These are phyloP conservation scores for Penicillium sp. DNA, from an alignment of 2,329 filamentous ascomycete genomes.

Conservation along the genomic window DNA sequence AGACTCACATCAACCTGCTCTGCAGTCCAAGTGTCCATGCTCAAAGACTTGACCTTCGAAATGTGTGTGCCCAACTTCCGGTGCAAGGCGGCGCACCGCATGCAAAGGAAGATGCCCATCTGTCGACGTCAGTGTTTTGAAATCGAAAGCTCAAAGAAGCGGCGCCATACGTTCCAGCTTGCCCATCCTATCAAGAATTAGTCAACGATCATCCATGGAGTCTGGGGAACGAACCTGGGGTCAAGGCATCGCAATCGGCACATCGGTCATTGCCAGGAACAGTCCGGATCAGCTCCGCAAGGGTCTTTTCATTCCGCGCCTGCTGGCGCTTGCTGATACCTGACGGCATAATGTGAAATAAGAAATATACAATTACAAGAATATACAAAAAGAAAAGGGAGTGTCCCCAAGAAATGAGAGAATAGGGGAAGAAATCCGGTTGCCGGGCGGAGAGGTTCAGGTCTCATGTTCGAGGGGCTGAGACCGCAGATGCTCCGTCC, in stretches of 20 bases:
- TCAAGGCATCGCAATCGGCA: conserved; percentile 88
- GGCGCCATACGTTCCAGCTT: conserved; percentile 82
- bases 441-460: conserved; percentile 12
- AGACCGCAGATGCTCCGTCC: background rate
- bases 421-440: conserved; percentile 15
- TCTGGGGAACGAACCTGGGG: conserved; percentile 70
- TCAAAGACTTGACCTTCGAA: conserved; percentile 97
- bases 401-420: conserved; percentile 13
- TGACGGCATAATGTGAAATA: conserved; percentile 61
- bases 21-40: conserved; percentile 95
- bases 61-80: conserved; percentile 97
- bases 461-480: conserved; percentile 5
- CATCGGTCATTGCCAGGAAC: conserved; percentile 89
- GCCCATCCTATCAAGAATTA: conserved; percentile 72
- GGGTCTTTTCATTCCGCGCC: conserved; percentile 88
- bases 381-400: conserved; percentile 15
- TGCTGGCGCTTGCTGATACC: conserved; percentile 93
- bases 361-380: conserved; percentile 22
- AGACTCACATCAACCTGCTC: conserved; percentile 89
- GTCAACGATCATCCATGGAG: conserved; percentile 6
- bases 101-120: conserved; percentile 94
- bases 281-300: conserved; percentile 84
- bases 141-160: conserved; percentile 2
- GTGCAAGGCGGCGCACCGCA: conserved; percentile 94
- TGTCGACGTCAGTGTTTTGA: conserved; percentile 42